Conservation (phyloP, 805 yeast species). For the Candida golubevii region DNA sequence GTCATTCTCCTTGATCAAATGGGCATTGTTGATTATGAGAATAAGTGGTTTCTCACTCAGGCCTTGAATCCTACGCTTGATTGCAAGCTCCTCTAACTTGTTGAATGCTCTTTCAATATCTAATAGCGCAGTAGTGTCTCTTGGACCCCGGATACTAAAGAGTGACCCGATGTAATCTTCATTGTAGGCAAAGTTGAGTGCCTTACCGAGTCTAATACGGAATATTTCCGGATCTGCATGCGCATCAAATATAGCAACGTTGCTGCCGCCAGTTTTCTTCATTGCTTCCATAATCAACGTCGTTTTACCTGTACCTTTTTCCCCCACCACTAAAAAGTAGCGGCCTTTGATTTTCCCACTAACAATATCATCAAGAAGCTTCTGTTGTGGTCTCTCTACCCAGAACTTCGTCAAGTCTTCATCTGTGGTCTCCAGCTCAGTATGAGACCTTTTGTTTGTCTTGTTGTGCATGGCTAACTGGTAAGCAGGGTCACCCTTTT, state of each 20-base stretch:
- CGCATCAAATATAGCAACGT: slow-evolving; percentile 72
- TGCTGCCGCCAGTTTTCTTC: slow-evolving; percentile 55
- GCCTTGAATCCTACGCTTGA: slow-evolving; percentile 38
- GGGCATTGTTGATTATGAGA: slow-evolving; percentile 68
- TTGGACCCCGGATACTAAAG: slow-evolving; percentile 76
- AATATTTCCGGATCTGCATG: slow-evolving; percentile 84
- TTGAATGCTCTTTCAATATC: slow-evolving; percentile 82
- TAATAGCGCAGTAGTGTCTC: slow-evolving; percentile 76
- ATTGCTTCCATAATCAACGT: slow-evolving; percentile 70
- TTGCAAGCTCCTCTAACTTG: slow-evolving; percentile 69
- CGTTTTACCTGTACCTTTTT: slow-evolving; percentile 84
- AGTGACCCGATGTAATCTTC: slow-evolving; percentile 83
- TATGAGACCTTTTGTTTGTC: slow-evolving; percentile 25
- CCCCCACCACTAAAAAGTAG: slow-evolving; percentile 71
- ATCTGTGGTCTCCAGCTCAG: slow-evolving; percentile 16
- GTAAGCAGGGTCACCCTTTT: slow-evolving; percentile 60
- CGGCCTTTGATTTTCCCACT: slow-evolving; percentile 62
- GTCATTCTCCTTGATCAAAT: slow-evolving; percentile 69
- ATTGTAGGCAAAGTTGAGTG: slow-evolving; percentile 65
- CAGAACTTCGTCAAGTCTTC: slow-evolving; percentile 39
- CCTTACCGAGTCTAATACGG: slow-evolving; percentile 70
- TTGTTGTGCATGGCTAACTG: slow-evolving; percentile 53
- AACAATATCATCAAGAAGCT: slow-evolving; percentile 58
- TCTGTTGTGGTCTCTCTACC: slow-evolving; percentile 71
- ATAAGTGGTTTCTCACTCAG: slow-evolving; percentile 52